phyloP scores from a whole-genome alignment of 139 green algal species.

The Edaphochlamys debaryana region DNA sequence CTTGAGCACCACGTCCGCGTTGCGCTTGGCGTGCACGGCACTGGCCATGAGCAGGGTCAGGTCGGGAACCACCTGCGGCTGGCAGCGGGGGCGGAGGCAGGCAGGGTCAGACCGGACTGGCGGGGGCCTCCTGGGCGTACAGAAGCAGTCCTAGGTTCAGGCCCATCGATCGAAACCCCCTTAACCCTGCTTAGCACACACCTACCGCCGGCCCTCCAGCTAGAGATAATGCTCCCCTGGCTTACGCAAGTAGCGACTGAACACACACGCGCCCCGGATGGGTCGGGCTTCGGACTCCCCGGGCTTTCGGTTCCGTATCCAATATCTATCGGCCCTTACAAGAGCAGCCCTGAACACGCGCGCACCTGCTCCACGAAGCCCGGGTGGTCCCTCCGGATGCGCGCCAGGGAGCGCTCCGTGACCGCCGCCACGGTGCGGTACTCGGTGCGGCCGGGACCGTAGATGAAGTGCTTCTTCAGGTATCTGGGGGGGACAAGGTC shows the following conservation, averaged over 20 bases:
- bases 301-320: too few relatives aligned
- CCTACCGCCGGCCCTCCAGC: too few relatives aligned
- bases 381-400: slow-evolving; percentile 3
- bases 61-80: slow-evolving; percentile 27
- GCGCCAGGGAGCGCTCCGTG: background rate
- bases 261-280: too few relatives aligned
- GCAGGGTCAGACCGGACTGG: background rate
- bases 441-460: background rate
- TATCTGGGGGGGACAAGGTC: slow-evolving; percentile 8
- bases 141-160: too few relatives aligned
- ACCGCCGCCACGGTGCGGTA: slow-evolving; percentile 39
- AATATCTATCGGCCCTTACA: too few relatives aligned
- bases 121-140: too few relatives aligned
- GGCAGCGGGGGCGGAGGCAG: too few relatives aligned
- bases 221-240: too few relatives aligned
- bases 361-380: slow-evolving; percentile 25
- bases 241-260: too few relatives aligned
- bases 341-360: background rate
- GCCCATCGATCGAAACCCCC: too few relatives aligned
- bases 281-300: too few relatives aligned
- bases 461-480: slow-evolving; percentile 40
- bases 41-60: slow-evolving; percentile 21
- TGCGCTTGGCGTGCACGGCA: slow-evolving; percentile 17
- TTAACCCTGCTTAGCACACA: too few relatives aligned
- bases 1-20: slow-evolving; percentile 34